These are phyloP conservation scores for Solanum sitiens DNA, from an alignment of 257 asterid genomes.

Conservation along the genomic window DNA sequence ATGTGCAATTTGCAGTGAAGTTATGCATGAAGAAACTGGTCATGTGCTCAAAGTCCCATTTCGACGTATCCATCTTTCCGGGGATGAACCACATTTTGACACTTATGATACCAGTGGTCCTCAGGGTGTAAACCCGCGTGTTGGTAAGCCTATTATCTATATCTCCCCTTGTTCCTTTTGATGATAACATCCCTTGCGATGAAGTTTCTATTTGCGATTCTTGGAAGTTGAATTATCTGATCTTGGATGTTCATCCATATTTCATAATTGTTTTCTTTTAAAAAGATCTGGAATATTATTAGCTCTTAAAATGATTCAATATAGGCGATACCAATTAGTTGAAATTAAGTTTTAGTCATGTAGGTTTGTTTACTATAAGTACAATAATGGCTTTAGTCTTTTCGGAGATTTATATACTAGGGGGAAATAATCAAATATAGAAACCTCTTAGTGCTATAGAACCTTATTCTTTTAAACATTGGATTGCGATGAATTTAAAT, in stretches of 20 bases:
- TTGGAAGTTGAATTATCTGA: too few relatives aligned
- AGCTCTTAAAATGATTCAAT: not conserved
- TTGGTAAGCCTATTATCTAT: slow-evolving; percentile 30
- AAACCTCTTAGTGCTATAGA: not conserved
- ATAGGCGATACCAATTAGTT: not conserved
- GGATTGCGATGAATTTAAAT: not conserved
- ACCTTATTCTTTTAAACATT: not conserved
- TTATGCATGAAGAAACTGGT: slow-evolving; percentile 69
- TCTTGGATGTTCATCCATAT: not conserved
- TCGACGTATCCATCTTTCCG: slow-evolving; percentile 74
- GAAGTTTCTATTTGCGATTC: not conserved
- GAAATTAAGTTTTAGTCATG: not conserved
- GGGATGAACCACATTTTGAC: slow-evolving; percentile 89
- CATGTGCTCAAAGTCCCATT: slow-evolving; percentile 73
- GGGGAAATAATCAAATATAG: not conserved
- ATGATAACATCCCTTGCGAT: not conserved
- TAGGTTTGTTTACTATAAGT: not conserved
- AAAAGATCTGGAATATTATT: not conserved
- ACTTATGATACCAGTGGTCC: slow-evolving; percentile 98
- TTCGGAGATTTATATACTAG: not conserved
- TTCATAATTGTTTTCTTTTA: not conserved
- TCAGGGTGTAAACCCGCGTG: slow-evolving; percentile 54
- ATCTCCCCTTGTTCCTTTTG: not conserved
- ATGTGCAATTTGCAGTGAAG: slow-evolving; percentile 54
- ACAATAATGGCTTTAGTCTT: not conserved